Conservation (phyloP, 78 protist species). For the Dictyostelium capitatum region DNA sequence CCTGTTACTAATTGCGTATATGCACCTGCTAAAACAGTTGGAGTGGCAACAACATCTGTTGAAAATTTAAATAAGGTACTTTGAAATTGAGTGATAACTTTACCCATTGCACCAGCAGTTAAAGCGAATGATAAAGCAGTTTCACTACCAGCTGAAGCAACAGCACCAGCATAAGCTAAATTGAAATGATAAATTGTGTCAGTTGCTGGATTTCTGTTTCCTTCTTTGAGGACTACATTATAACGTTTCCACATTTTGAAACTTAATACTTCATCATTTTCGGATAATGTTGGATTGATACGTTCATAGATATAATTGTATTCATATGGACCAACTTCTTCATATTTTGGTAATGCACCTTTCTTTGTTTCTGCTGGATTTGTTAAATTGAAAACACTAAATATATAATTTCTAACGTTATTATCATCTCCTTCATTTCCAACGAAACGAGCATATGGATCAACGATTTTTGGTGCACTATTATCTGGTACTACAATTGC, state of each 20-base stretch:
- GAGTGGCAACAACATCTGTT: neutral
- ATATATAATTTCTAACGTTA: slow-evolving; percentile 40
- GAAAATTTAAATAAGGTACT: neutral
- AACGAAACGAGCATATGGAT: slow-evolving; percentile 66
- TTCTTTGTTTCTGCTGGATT: slow-evolving; percentile 16
- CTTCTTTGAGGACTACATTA: neutral
- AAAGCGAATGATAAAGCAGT: neutral
- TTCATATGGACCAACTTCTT: slow-evolving; percentile 65
- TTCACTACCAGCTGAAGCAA: slow-evolving; percentile 1
- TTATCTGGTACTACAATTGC: slow-evolving; percentile 47
- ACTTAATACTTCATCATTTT: slow-evolving; percentile 6
- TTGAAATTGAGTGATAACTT: neutral
- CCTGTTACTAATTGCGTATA: neutral
- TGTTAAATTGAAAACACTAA: slow-evolving; percentile 44
- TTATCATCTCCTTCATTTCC: slow-evolving; percentile 34
- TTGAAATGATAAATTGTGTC: slow-evolving; percentile 61
- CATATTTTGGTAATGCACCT: slow-evolving; percentile 33
- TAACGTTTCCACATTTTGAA: slow-evolving; percentile 49
- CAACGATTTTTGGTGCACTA: slow-evolving; percentile 1
- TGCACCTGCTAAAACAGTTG: neutral
- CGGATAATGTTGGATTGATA: slow-evolving; percentile 3
- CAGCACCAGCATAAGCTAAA: slow-evolving; percentile 33
- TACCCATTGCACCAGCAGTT: neutral
- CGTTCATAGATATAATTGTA: slow-evolving; percentile 44
- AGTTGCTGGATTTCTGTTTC: slow-evolving; percentile 12